Base-by-base conservation (phyloP, 352 stramenopile genomes). In the Phytophthora hybrid region DNA sequence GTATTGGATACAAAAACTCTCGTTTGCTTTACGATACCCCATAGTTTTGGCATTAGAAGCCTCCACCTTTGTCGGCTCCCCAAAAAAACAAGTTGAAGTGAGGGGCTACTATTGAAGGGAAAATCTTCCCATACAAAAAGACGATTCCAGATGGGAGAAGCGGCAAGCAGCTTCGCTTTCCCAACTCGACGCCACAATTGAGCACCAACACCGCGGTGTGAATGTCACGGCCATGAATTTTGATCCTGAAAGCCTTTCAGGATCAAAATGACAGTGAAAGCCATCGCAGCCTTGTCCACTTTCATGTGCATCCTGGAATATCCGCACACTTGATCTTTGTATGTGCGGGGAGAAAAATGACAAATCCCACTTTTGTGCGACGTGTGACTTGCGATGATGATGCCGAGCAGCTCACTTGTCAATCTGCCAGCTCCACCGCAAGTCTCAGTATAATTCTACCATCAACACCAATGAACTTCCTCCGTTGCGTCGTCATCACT, bases 381-480 rank as follows among this genome's bases (percentile, higher is more conserved):
- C 52, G 52, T 58, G 52, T 26, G 52, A 58, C 52, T 58, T 58
- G 52, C 14, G 52, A 47, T 47, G 39, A 47, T 47, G 39, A 47
- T 47, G 39, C 39, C 39, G 39, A 47, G 39, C 39, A 46, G 53
- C 69, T 65, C 69, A 73, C 34, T 73, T 58, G 53, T 7, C 58
- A 73, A 70, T 73, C 18, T 14, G 29, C 46, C 44, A 18, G 39
- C 57, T 44, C 47, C 63, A 49, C 34, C 58, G 9, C 64, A 74
- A 39, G 14, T 16, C 26, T 5, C 26, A 31, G 4, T 31, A 31
- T 14, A n/a, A 6, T 16, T 14, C 39, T 16, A 10, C 39, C 16
- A 47, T 47, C 26, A 46, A 44, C 37, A 46, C 14, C 19, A 47
- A 77, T 77, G 71, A 69, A 65, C 13, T 56, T 71, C 55, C 19